Conservation (phyloP, 257 asterid genomes). For the Rehmannia glutinosa region DNA sequence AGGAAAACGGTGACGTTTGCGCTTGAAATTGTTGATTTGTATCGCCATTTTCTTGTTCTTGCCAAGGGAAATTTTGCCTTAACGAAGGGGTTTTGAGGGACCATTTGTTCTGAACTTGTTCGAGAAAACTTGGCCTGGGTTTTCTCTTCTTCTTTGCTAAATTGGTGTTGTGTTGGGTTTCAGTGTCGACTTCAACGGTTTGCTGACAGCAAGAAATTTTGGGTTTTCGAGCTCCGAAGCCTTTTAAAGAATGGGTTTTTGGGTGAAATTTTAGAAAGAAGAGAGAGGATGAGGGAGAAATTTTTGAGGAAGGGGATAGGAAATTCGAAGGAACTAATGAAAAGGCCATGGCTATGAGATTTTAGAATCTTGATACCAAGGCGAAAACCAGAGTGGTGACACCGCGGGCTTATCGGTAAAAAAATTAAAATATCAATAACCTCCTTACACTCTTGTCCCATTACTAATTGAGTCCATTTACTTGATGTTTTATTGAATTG, state of each 20-base stretch:
- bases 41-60: conserved; percentile 28
- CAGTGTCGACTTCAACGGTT: conserved; percentile 38
- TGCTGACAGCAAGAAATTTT: conserved; percentile 38
- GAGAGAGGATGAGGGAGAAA: conserved; percentile 16
- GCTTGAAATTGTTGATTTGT: conserved; percentile 27
- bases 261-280: conserved; percentile 18
- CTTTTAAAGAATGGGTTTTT: conserved; percentile 9
- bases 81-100: conserved; percentile 50
- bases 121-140: conserved; percentile 80
- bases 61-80: conserved; percentile 76
- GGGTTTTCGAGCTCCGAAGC: conserved; percentile 26
- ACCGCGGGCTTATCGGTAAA: no score
- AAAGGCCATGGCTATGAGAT: conserved; percentile 43
- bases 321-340: conserved; percentile 33
- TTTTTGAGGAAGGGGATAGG: conserved; percentile 27
- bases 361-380: background rate
- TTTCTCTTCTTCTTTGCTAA: conserved; percentile 53
- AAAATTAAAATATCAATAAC: no score
- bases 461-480: background rate
- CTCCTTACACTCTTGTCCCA: no score
- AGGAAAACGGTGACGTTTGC: conserved; percentile 5
- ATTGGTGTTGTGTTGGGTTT: conserved; percentile 10
- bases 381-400: background rate
- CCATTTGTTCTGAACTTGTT: conserved; percentile 78
- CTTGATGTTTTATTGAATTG: background rate